These are phyloP conservation scores for Calonectria naviculata DNA, from an alignment of 2,329 filamentous ascomycete species.

Conservation along the genomic window DNA sequence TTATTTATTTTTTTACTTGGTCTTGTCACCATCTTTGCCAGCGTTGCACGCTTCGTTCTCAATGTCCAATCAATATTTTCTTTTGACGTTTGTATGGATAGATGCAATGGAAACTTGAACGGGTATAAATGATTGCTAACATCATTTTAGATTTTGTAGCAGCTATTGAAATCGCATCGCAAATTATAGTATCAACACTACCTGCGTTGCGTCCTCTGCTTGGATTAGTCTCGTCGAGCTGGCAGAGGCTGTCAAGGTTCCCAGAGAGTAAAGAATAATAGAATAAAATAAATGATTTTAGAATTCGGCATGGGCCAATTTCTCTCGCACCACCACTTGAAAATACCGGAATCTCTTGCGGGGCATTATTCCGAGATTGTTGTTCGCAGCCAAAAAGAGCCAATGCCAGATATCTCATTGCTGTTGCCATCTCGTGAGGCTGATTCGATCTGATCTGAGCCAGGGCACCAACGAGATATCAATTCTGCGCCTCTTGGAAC, in stretches of 20 bases:
- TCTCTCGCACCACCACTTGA: no score
- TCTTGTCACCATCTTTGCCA: background rate
- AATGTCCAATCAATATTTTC: background rate
- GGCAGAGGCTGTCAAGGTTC: background rate
- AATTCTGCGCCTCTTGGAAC: no score
- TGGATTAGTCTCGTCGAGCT: background rate
- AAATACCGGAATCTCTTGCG: no score
- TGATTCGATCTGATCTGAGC: no score
- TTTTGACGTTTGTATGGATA: background rate
- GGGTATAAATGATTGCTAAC: background rate
- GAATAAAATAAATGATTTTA: no score
- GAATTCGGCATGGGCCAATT: no score
- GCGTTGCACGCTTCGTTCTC: background rate
- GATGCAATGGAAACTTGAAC: background rate
- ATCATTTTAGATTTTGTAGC: background rate
- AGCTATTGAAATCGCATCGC: background rate
- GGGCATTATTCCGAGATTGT: no score
- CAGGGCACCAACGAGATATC: no score
- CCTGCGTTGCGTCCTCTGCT: background rate
- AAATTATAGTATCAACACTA: background rate
- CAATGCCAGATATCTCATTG: no score
- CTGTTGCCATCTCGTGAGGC: no score
- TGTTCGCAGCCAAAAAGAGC: no score
- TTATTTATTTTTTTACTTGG: background rate
- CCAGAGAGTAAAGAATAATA: background rate